These are phyloP conservation scores for Shiraia sp. DNA, from an alignment of 2,329 filamentous ascomycete species.

Conservation along the genomic window DNA sequence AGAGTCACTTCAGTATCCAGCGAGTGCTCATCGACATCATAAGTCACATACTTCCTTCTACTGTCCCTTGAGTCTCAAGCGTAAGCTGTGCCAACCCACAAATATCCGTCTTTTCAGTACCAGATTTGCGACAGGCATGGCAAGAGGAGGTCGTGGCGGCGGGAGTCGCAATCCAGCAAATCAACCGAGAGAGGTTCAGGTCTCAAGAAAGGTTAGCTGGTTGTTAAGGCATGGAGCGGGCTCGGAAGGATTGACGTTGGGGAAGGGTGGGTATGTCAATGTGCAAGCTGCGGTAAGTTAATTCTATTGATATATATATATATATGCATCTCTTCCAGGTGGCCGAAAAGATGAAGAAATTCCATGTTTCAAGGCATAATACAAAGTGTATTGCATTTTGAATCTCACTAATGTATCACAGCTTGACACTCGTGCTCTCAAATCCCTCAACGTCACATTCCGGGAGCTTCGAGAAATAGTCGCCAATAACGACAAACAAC, in stretches of 20 bases:
- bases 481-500: conserved; percentile 81
- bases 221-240: conserved; percentile 65
- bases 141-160: conserved; percentile 37
- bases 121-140: conserved; percentile 20
- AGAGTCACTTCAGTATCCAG: too few species aligned
- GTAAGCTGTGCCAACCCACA: conserved; percentile 2
- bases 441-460: conserved; percentile 72
- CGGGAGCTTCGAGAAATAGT: conserved; percentile 73
- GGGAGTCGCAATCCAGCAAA: conserved; percentile 43
- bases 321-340: not conserved
- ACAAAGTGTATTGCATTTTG: too few species aligned
- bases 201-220: conserved; percentile 57
- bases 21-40: too few species aligned
- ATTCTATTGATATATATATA: not conserved
- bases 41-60: too few species aligned
- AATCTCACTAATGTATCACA: conserved; percentile 28
- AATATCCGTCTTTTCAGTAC: conserved; percentile 24
- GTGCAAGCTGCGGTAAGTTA: conserved; percentile 61
- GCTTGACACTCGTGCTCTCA: conserved; percentile 64
- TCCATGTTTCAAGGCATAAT: too few species aligned
- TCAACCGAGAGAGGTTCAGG: conserved; percentile 47
- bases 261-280: conserved; percentile 63
- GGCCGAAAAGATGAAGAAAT: too few species aligned
- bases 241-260: conserved; percentile 62
- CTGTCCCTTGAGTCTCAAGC: not conserved